Evolutionary conservation across 2,329 filamentous ascomycete genomes (phyloP).

Genomic region (Aspergillus calidoustus): DNA sequence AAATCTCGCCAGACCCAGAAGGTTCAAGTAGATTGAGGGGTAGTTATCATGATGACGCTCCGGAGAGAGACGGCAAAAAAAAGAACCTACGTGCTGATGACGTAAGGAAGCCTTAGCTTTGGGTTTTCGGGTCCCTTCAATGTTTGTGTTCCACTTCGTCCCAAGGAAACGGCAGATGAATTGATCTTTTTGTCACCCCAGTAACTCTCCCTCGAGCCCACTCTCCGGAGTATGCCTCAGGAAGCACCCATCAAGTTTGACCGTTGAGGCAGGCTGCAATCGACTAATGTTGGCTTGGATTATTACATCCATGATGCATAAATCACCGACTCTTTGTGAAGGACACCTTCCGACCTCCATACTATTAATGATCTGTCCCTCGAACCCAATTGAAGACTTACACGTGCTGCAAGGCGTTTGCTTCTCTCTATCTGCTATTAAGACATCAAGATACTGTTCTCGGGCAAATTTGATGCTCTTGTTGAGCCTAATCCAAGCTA

Average conservation of each 20-base stretch:
- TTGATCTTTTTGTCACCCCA: neutral
- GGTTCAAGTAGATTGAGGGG: neutral
- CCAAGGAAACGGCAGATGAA: neutral
- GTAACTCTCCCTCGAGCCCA: neutral
- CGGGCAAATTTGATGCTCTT: too few species aligned
- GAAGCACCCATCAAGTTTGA: neutral
- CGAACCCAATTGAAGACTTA: neutral
- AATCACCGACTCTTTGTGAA: too few species aligned
- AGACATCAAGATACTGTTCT: too few species aligned
- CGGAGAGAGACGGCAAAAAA: neutral
- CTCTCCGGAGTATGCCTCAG: neutral
- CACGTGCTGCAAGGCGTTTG: neutral
- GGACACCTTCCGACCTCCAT: neutral
- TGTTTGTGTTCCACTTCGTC: neutral
- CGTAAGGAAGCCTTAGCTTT: neutral
- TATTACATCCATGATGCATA: too few species aligned
- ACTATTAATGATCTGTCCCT: neutral
- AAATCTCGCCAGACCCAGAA: neutral
- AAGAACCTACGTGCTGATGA: neutral
- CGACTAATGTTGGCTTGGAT: too few species aligned
- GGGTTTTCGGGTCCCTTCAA: neutral
- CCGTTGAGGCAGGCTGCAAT: neutral
- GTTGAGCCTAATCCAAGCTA: too few species aligned
- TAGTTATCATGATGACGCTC: slow-evolving; percentile 7
- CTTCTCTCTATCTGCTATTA: neutral